Base-by-base conservation (phyloP, 305 asterid species). In the Nicotiana rustica region DNA sequence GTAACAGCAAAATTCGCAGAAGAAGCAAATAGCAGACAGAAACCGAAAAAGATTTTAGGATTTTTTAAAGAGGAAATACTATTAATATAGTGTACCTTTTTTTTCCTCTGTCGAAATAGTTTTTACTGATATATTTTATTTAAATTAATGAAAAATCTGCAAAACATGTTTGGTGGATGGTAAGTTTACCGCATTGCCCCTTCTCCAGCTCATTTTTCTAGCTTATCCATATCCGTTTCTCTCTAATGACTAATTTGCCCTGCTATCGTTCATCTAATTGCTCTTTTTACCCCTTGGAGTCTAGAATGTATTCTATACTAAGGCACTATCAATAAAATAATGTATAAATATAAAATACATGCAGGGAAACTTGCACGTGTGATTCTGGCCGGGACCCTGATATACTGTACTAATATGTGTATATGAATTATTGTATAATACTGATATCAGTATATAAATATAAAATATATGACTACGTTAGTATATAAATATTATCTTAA, bases 1-100 rank as follows among this genome's bases (percentile, higher is more conserved):
- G 80, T 78, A 86, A 84, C 90, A 85, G 89, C 89, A 85, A 90
- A 91, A 70, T 86, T 91, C 92, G 92, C 85, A 87, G 93, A 90
- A 82, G 93, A 84, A 89, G 93, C 88, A 87, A 88, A 84, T 89
- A 87, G 83, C 89, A 90, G 86, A 91, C 87, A 87, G 85, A 86
- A 88, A 86, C 87, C 86, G 85, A 82, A 80, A 81, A 4, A 6
- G 10, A 35, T 13, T 82, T 64, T 35, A 52, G 77, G 67, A 83
- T 71, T 76, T 62, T 47, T 56, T 61, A 55, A 78, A 77, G 44
- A 9, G 76, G 61, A 81, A 82, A 70, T 35, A 35, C 6, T 35
- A 35, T 35, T 35, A 35, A 78, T 62, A 18, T 62, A 62, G 29
- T 62, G 29, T 62, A 7, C 1, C 33, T 62, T 19, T 62, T 62